phyloP scores from a whole-genome alignment of 1,284 basidiomycete genomes.

The Albatrellus sp. region DNA sequence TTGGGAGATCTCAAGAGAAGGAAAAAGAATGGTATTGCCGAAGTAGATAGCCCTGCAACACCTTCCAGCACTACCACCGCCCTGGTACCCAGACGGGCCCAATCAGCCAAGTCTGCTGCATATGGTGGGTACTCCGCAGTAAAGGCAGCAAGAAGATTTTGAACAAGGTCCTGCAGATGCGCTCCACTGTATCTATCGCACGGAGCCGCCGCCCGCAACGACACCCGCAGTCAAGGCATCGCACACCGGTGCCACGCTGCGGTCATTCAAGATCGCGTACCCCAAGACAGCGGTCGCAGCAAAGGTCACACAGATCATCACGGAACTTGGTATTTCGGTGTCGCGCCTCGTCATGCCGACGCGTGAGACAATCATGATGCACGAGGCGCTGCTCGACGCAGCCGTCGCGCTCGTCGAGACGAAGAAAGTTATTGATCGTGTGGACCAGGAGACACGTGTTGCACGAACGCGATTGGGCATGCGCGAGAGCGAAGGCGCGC shows the following conservation, averaged over 20 bases:
- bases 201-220: slow-evolving; percentile 39
- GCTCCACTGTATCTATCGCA: slow-evolving; percentile 64
- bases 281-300: slow-evolving; percentile 66
- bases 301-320: slow-evolving; percentile 62
- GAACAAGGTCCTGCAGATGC: slow-evolving; percentile 34
- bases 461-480: slow-evolving; percentile 57
- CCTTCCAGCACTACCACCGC: slow-evolving; percentile 30
- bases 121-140: slow-evolving; percentile 31
- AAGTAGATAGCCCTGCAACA: slow-evolving; percentile 45
- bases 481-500: slow-evolving; percentile 25
- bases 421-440: slow-evolving; percentile 78
- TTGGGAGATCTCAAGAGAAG: slow-evolving; percentile 22
- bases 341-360: slow-evolving; percentile 80
- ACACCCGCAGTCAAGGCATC: slow-evolving; percentile 50
- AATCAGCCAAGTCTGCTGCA: slow-evolving; percentile 39
- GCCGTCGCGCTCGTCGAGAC: slow-evolving; percentile 69
- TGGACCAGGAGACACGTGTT: slow-evolving; percentile 73
- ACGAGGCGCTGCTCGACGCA: slow-evolving; percentile 65
- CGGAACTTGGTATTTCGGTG: slow-evolving; percentile 66
- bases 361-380: slow-evolving; percentile 56
- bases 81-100: slow-evolving; percentile 26
- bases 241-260: slow-evolving; percentile 68
- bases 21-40: slow-evolving; percentile 43
- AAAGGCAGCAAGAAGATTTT: too few species aligned
- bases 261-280: slow-evolving; percentile 70